Percentiles rank a stretch among this genome's conserved stretches.
Conservation (phyloP, 768 basidiomycete genomes). For the Boletus sensibilis region DNA sequence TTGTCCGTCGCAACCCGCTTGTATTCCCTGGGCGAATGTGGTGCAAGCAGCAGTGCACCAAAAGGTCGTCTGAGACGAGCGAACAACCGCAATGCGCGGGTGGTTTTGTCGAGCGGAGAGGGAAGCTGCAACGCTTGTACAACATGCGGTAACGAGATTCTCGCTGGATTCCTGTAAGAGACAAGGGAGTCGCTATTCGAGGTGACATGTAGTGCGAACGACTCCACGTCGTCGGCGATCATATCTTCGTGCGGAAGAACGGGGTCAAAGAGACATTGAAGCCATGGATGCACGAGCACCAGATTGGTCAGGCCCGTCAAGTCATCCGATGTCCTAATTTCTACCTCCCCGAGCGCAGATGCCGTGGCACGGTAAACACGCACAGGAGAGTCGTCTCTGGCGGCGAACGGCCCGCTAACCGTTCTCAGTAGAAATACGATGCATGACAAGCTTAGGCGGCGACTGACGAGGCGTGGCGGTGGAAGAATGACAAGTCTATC, state of each 20-base stretch:
- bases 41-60: slow-evolving; percentile 16
- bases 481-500: slow-evolving; percentile 12
- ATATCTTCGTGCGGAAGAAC: slow-evolving; percentile 21
- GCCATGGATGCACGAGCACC: slow-evolving; percentile 22
- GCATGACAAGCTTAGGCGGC: slow-evolving; percentile 14
- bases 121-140: background rate
- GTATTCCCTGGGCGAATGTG: slow-evolving; percentile 10
- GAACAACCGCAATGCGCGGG: slow-evolving; percentile 13
- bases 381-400: background rate
- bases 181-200: background rate
- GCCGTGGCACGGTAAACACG: slow-evolving; percentile 17
- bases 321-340: slow-evolving; percentile 14
- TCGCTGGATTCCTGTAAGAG: background rate
- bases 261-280: slow-evolving; percentile 14
- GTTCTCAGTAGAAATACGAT: slow-evolving; percentile 13
- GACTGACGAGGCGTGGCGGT: slow-evolving; percentile 15
- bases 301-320: slow-evolving; percentile 5
- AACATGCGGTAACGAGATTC: background rate
- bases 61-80: slow-evolving; percentile 17
- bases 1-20: slow-evolving; percentile 19
- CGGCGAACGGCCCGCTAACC: slow-evolving; percentile 5
- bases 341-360: slow-evolving; percentile 3
- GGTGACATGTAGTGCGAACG: background rate
- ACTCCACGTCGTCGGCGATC: slow-evolving; percentile 12
- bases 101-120: slow-evolving; percentile 15